Conservation (phyloP, 495 filamentous ascomycete species). For the Penicillium turbatum region DNA sequence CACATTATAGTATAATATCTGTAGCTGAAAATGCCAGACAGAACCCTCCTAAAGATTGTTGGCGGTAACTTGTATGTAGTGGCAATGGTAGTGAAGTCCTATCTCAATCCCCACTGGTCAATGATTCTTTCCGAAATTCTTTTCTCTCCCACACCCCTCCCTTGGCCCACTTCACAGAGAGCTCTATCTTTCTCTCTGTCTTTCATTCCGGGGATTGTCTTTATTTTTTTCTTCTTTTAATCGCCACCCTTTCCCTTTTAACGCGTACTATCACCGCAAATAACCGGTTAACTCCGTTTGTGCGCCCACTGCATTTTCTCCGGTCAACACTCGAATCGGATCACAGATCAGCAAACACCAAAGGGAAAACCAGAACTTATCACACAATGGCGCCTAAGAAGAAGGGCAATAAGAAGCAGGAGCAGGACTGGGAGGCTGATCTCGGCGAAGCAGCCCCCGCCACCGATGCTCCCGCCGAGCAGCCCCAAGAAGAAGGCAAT, state of each 20-base stretch:
- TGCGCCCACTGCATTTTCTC: conserved; percentile 21
- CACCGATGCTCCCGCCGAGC: conserved; percentile 44
- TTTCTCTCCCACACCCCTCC: conserved; percentile 18
- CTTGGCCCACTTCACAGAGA: conserved; percentile 16
- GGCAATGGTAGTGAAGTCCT: conserved; percentile 22
- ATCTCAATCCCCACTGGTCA: conserved; percentile 26
- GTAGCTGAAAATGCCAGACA: background rate
- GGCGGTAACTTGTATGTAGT: conserved; percentile 2
- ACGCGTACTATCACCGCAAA: conserved; percentile 17
- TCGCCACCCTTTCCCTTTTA: conserved; percentile 9
- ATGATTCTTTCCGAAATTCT: conserved; percentile 32
- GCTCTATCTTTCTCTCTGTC: conserved; percentile 11
- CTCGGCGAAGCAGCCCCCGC: conserved; percentile 69
- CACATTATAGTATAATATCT: background rate
- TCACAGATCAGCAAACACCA: conserved; percentile 5
- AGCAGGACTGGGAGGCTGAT: conserved; percentile 96
- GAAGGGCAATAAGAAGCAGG: conserved; percentile 81
- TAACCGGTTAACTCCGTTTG: conserved; percentile 36
- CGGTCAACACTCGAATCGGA: conserved; percentile 20
- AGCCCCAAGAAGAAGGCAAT: conserved; percentile 37
- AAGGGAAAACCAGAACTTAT: background rate
- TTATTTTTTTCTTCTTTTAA: conserved; percentile 7
- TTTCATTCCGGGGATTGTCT: conserved; percentile 22
- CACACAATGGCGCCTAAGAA: conserved; percentile 82
- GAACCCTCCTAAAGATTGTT: no score